Evolutionary conservation across 768 basidiomycete species (phyloP), one percentile per base, ranked within the genome.

Genomic region (Suillus brevipes): DNA sequence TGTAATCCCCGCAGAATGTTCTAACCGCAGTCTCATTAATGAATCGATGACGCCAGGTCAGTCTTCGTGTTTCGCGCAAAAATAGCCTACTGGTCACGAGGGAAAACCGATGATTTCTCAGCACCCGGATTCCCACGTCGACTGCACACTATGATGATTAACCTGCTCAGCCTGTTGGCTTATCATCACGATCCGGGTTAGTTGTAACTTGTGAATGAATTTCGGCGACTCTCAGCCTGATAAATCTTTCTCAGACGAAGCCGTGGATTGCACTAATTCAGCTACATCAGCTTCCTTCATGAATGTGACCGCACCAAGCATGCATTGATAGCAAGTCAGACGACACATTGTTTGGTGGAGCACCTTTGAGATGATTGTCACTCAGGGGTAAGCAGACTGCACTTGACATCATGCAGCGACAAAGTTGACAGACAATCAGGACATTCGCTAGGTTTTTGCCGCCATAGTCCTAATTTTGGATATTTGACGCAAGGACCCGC

Each of bases 151-250:
- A 47, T 23, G 55, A 56, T 37, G 7, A 37, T 37, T 58, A 16
- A 38, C 23, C 37, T 38, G 57, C 16, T 14, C 38, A 59, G 18
- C 18, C 10, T 59, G 37, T 28, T 38, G 23, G 9, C 7, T 23
- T 25, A 25, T 58, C 5, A 25, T 34, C 53, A 20, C 31, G 10
- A 18, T 18, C 18, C 25, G 9, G 37, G 14, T 58, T 18, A 4
- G 25, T 16, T 9, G 16, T 25, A 23, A 14, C 13, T 23, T 47
- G 38, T 40, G 14, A 10, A 16, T 25, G 37, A 25, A 10, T 58
- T 57, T 62, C 37, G 47, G 50, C 50, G 50, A 9, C 43, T 38
- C 56, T 62, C 64, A 47, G 42, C 40, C 59, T 7, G 9, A 38
- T 45, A 49, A 50, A 61, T 55, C 37, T 40, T 61, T 25, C 25